These are phyloP conservation scores for Cystobasidium pallidum DNA, from an alignment of 1,284 basidiomycete genomes.

Conservation along the genomic window DNA sequence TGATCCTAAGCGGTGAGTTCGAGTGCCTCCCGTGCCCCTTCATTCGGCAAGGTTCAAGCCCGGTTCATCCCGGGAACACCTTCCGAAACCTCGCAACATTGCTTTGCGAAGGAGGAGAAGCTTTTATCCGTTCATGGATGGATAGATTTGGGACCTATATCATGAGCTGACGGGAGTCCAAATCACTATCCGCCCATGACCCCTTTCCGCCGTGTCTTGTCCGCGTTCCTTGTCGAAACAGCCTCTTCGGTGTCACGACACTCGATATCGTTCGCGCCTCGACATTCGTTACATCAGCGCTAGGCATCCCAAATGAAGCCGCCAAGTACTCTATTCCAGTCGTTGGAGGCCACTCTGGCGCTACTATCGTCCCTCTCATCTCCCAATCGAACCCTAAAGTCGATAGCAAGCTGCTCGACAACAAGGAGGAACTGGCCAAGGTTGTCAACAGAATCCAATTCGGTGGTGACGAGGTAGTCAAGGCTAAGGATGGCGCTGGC, in stretches of 20 bases:
- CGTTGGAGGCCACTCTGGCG: constrained; percentile 72
- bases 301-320: constrained; percentile 65
- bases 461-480: constrained; percentile 90
- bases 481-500: constrained; percentile 85
- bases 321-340: constrained; percentile 81
- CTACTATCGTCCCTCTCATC: constrained; percentile 83
- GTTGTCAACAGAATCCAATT: constrained; percentile 91
- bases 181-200: neutral
- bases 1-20: constrained; percentile 76
- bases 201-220: neutral
- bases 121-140: constrained; percentile 1
- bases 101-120: constrained; percentile 8
- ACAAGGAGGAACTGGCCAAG: constrained; percentile 61
- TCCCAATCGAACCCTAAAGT: constrained; percentile 82
- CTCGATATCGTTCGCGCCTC: constrained; percentile 94
- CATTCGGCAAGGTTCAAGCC: neutral
- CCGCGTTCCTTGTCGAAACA: constrained; percentile 54
- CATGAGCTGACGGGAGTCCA: neutral
- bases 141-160: neutral
- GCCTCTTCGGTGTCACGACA: constrained; percentile 96
- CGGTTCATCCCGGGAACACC: neutral
- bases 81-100: neutral
- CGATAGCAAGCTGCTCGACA: constrained; percentile 63
- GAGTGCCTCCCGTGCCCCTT: neutral
- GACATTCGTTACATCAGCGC: constrained; percentile 86